Percentiles rank a stretch among this genome's conserved stretches.
Conservation (phyloP, 73 alveolate genomes). For the Paraurostyla sp. region DNA sequence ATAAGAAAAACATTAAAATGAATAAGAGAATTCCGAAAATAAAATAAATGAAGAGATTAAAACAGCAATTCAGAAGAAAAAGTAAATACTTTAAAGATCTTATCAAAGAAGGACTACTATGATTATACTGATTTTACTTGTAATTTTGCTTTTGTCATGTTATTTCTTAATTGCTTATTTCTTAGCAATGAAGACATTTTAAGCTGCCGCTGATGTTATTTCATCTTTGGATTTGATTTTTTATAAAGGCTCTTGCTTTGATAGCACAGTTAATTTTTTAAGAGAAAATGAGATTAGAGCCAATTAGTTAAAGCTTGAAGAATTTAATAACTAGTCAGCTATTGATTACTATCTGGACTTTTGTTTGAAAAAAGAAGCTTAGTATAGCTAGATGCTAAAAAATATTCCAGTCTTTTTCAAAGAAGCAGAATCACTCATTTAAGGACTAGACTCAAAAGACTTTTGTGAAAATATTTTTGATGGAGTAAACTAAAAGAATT, state of each 20-base stretch:
- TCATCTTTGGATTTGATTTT: constrained; percentile 3
- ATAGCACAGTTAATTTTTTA: constrained; percentile 9
- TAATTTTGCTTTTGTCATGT: neutral
- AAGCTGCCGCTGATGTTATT: constrained; percentile 12
- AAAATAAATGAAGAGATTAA: too few relatives aligned
- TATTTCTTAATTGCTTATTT: constrained; percentile 36
- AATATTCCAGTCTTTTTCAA: neutral
- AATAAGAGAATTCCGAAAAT: too few relatives aligned
- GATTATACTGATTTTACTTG: neutral
- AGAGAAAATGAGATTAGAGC: constrained; percentile 23
- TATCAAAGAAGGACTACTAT: constrained; percentile 29
- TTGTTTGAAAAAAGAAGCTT: neutral
- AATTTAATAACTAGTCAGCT: neutral
- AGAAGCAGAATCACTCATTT: neutral
- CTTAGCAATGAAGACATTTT: constrained; percentile 32
- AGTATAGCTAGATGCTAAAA: neutral
- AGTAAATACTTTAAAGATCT: neutral
- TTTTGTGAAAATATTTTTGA: neutral
- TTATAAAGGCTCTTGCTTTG: constrained; percentile 38
- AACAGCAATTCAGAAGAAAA: too few relatives aligned
- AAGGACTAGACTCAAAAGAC: neutral
- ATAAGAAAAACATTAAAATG: too few relatives aligned
- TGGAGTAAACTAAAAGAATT: neutral
- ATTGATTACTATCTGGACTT: constrained; percentile 29
- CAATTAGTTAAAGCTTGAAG: neutral